Percentiles rank a stretch among this genome's conserved stretches.
Evolutionary conservation across 1,284 basidiomycete species (phyloP).

Genomic region (Microbotryomycetes sp.): DNA sequence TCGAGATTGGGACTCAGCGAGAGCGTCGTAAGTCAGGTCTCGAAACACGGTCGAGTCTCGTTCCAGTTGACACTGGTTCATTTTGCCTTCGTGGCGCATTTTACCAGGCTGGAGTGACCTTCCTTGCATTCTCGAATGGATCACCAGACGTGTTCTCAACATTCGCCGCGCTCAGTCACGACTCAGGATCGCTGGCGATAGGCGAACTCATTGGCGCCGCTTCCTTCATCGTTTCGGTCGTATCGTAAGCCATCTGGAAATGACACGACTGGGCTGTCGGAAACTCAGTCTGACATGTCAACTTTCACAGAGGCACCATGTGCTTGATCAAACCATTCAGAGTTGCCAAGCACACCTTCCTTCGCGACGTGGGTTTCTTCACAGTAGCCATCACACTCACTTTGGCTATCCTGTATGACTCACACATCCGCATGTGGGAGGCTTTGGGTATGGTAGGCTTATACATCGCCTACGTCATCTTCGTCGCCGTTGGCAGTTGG

Average conservation of each 20-base stretch:
- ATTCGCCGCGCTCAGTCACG: conserved; percentile 80
- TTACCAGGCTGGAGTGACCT: conserved; percentile 65
- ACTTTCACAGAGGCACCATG: conserved; percentile 64
- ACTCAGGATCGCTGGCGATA: conserved; percentile 82
- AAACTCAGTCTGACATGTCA: background rate
- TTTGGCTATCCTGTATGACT: conserved; percentile 72
- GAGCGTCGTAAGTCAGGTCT: conserved; percentile 53
- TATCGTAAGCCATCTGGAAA: conserved; percentile 47
- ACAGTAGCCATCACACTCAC: conserved; percentile 67
- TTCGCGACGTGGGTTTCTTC: conserved; percentile 92
- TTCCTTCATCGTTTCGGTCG: conserved; percentile 89
- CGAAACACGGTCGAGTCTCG: background rate
- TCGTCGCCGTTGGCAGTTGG: conserved; percentile 73
- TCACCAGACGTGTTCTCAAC: conserved; percentile 91
- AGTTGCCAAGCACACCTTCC: conserved; percentile 70
- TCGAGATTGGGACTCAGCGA: conserved; percentile 75
- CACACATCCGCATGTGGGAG: conserved; percentile 65
- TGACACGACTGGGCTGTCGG: background rate
- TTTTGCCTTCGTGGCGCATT: background rate
- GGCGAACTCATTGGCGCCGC: conserved; percentile 94
- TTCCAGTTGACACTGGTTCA: background rate
- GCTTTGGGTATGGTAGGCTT: conserved; percentile 64
- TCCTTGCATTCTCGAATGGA: conserved; percentile 88
- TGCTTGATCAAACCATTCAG: conserved; percentile 90
- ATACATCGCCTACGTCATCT: conserved; percentile 70